Base-by-base conservation (phyloP, 2,329 filamentous ascomycete species). In the Fusarium chlamydosporum region DNA sequence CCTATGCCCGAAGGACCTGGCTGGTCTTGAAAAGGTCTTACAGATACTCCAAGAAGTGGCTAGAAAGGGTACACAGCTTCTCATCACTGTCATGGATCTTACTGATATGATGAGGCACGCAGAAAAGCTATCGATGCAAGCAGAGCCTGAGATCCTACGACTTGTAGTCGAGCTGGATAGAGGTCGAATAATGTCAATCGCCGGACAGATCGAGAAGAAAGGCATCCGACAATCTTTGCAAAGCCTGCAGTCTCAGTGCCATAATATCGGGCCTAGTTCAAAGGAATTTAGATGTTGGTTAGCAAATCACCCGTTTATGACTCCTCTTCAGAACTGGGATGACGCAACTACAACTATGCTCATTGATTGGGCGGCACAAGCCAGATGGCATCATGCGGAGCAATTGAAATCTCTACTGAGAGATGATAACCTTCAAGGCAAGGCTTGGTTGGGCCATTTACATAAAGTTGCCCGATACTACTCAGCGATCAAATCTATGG, bases 391-490 rank as follows among this genome's bases (percentile, higher is more conserved):
- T 8, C 74, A 76, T 18, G 56, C 66, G 12, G 67, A 72, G 20
- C 56, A 72, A 9, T 27, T 77, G 5, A 51, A 70, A 53, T 1
- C 16, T 2, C 41, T 72, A 4, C 55, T 77, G 7, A 16, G 26
- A 0, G 12, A 42, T 7, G 38, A 38, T 4, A 9, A 51, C 35
- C 13, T 10, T n/a, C 5, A 61, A 20, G 18, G 56, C n/a, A 66
- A 65, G 13, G 34, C 10, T n/a, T 69, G 72, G 67, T 18, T 75
- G 3, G 16, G 50, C 15, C 15, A 26, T 23, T 7, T 74, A 2
- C 65, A 76, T 31, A 78, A 78, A 48, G 29, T 78, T 6, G 75
- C 62, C 16, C 75, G 76, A 2, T 78, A 77, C 55, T 55, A 51
- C 16, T 56, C 59, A 6, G 74, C 75, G 15, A 61, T 66, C 1